Conservation (phyloP, 768 basidiomycete genomes). For the Termitomyces eurrhizus region DNA sequence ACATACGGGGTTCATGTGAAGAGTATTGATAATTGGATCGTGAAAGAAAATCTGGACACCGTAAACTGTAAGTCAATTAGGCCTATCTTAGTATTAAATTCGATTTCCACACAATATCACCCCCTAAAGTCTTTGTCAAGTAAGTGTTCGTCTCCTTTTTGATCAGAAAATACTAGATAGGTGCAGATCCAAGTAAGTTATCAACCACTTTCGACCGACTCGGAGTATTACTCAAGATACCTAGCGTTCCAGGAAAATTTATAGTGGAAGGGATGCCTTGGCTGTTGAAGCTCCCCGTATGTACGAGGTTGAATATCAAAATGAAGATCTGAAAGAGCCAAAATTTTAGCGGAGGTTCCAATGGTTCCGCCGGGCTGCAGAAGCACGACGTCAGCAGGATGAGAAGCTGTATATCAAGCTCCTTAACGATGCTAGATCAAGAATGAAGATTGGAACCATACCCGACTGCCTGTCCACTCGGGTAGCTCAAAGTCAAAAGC, state of each 20-base stretch:
- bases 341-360: conserved; percentile 29
- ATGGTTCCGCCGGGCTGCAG: conserved; percentile 41
- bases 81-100: background rate
- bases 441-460: conserved; percentile 34
- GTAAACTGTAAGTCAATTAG: conserved; percentile 33
- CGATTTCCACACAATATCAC: background rate
- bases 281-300: conserved; percentile 40
- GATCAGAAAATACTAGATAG: background rate
- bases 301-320: background rate
- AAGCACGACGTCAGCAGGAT: conserved; percentile 32
- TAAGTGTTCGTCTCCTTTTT: background rate
- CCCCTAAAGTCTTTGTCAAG: conserved; percentile 2
- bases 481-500: conserved; percentile 29
- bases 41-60: conserved; percentile 40
- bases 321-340: too few relatives aligned
- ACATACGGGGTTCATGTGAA: conserved; percentile 41
- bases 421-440: conserved; percentile 37
- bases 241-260: conserved; percentile 45
- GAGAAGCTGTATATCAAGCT: conserved; percentile 35
- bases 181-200: background rate
- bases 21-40: conserved; percentile 43
- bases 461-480: conserved; percentile 38
- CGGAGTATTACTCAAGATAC: background rate
- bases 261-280: conserved; percentile 46
- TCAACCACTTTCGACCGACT: background rate